A percentile compares a stretch with the other conserved stretches of the same genome.
These are phyloP conservation scores for Candolleomyces efflorescens DNA, from an alignment of 768 basidiomycete genomes.

Conservation along the genomic window DNA sequence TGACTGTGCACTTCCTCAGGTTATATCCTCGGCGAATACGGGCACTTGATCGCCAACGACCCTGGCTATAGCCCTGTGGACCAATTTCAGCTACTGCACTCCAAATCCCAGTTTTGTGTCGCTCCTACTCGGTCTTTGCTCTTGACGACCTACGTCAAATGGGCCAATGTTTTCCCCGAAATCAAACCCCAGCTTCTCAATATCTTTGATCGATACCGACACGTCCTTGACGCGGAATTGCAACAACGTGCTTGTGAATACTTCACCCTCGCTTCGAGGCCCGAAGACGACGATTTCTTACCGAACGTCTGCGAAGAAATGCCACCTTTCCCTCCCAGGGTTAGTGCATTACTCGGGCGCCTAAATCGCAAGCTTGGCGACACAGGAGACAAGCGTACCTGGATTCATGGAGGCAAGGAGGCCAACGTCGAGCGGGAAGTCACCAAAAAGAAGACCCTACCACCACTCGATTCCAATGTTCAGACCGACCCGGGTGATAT, in stretches of 20 bases:
- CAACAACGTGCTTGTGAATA: constrained; percentile 99
- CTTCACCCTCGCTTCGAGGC: constrained; percentile 76
- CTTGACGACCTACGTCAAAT: constrained; percentile 97
- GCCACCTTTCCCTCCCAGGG: constrained; percentile 96
- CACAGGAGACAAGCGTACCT: constrained; percentile 93
- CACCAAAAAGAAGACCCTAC: constrained; percentile 47
- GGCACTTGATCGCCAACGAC: constrained; percentile 95
- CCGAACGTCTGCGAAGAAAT: constrained; percentile 98
- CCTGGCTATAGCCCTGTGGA: constrained; percentile 89
- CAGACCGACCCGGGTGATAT: constrained; percentile 47
- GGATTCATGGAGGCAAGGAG: constrained; percentile 95
- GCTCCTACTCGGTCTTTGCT: constrained; percentile 90
- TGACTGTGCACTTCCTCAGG: constrained; percentile 38
- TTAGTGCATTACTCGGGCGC: constrained; percentile 83
- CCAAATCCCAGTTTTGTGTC: constrained; percentile 92
- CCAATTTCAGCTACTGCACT: constrained; percentile 89
- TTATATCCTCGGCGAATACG: constrained; percentile 97
- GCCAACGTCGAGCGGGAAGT: constrained; percentile 76
- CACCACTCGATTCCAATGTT: constrained; percentile 28
- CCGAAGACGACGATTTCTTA: constrained; percentile 89
- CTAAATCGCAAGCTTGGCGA: constrained; percentile 88
- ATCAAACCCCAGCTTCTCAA: constrained; percentile 91
- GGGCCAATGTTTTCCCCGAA: constrained; percentile 99
- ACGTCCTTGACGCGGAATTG: constrained; percentile 93
- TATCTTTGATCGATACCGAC: constrained; percentile 97